Conservation (phyloP, 768 basidiomycete genomes). For the Suillus subluteus region DNA sequence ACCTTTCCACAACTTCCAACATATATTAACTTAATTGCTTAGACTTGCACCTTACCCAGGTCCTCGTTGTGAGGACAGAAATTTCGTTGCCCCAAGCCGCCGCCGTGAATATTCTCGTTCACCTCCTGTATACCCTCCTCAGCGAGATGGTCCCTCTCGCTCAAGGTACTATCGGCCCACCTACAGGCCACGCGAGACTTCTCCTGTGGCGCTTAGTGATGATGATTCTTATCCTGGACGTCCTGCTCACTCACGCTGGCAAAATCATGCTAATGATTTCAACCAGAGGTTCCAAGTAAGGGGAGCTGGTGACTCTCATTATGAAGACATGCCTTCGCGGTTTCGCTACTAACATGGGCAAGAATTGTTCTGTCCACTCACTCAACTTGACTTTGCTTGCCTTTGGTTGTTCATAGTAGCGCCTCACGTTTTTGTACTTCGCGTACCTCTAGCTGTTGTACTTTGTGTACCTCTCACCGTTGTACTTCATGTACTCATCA, state of each 20-base stretch:
- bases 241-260: background rate
- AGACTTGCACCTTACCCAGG: background rate
- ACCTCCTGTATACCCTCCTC: background rate
- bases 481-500: no score
- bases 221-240: background rate
- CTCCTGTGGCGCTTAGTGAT: background rate
- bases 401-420: no score
- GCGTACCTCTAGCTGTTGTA: no score
- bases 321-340: background rate
- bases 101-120: background rate
- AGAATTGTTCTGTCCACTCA: background rate
- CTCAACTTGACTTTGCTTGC: background rate
- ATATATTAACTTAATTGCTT: background rate
- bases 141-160: no score
- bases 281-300: background rate
- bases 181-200: background rate
- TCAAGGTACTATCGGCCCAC: background rate
- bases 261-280: background rate
- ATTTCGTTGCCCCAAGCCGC: background rate
- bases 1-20: background rate
- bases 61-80: background rate
- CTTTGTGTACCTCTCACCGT: no score
- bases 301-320: background rate
- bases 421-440: no score
- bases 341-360: constrained; percentile 1